Conservation (phyloP, 2,329 filamentous ascomycete species). For the Pseudohalonectria lignicola region DNA sequence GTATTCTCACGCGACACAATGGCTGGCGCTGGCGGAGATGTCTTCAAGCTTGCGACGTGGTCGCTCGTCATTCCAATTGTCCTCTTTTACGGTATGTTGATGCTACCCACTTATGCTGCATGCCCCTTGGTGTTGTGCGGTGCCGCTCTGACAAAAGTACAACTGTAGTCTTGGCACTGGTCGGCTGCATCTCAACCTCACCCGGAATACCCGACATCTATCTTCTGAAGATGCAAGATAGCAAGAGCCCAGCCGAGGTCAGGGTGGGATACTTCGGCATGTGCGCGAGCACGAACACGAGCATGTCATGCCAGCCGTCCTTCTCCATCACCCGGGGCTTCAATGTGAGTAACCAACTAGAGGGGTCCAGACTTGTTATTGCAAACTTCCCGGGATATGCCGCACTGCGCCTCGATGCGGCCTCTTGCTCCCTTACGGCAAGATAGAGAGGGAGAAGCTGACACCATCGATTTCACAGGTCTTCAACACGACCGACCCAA, state of each 20-base stretch:
- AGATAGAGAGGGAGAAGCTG: background rate
- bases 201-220: constrained; percentile 11
- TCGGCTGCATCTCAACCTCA: constrained; percentile 11
- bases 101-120: background rate
- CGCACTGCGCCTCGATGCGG: background rate
- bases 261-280: constrained; percentile 10
- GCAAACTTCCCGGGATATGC: too few species aligned
- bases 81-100: constrained; percentile 2
- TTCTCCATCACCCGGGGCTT: constrained; percentile 6
- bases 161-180: constrained; percentile 8
- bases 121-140: background rate
- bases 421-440: background rate
- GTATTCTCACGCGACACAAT: too few species aligned
- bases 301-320: constrained; percentile 5
- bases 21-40: constrained; percentile 22
- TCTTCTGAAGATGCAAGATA: constrained; percentile 9
- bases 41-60: background rate
- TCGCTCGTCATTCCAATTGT: constrained; percentile 1
- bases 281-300: constrained; percentile 7
- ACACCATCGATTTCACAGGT: too few species aligned
- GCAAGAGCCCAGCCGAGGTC: constrained; percentile 7
- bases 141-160: background rate
- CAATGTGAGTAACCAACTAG: background rate
- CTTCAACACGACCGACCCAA: constrained; percentile 1
- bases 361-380: too few species aligned